A percentile compares a stretch with the other conserved stretches of the same genome.
Evolutionary conservation across 1,284 basidiomycete species (phyloP).

Genomic region (Coniophora puteana): DNA sequence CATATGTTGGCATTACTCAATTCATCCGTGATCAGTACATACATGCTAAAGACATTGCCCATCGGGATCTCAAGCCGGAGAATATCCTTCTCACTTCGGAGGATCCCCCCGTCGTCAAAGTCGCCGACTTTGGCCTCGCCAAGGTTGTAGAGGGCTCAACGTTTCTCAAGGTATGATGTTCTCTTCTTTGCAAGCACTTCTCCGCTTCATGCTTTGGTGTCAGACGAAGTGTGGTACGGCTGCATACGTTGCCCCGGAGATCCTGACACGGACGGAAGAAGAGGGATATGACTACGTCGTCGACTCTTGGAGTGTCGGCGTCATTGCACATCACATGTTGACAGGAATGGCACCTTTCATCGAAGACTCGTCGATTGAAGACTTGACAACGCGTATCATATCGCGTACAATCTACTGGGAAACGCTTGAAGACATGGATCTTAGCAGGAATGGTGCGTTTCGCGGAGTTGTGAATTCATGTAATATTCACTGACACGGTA

Average conservation of each 20-base stretch:
- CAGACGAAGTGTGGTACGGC: constrained; percentile 88
- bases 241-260: constrained; percentile 82
- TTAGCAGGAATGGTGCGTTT: constrained; percentile 36
- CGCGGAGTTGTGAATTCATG: not conserved
- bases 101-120: constrained; percentile 65
- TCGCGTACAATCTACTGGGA: constrained; percentile 61
- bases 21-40: constrained; percentile 52
- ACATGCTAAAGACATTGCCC: constrained; percentile 72
- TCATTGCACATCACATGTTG: constrained; percentile 87
- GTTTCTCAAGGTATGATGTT: constrained; percentile 54
- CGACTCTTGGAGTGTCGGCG: constrained; percentile 92
- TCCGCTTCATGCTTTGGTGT: constrained; percentile 8
- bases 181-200: too few species aligned
- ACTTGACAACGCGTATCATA: constrained; percentile 51
- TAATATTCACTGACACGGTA: too few species aligned
- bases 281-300: constrained; percentile 81
- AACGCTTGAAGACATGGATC: constrained; percentile 34
- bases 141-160: constrained; percentile 80
- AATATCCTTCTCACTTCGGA: constrained; percentile 74
- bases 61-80: constrained; percentile 93
- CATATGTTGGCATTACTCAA: constrained; percentile 8
- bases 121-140: constrained; percentile 92
- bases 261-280: constrained; percentile 68
- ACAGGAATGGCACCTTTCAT: constrained; percentile 69
- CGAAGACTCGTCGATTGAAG: constrained; percentile 55